Percentiles rank a stretch among this genome's conserved stretches.
Evolutionary conservation across 148 eudicot species (phyloP).

Genomic region (Linanthus parryae): DNA sequence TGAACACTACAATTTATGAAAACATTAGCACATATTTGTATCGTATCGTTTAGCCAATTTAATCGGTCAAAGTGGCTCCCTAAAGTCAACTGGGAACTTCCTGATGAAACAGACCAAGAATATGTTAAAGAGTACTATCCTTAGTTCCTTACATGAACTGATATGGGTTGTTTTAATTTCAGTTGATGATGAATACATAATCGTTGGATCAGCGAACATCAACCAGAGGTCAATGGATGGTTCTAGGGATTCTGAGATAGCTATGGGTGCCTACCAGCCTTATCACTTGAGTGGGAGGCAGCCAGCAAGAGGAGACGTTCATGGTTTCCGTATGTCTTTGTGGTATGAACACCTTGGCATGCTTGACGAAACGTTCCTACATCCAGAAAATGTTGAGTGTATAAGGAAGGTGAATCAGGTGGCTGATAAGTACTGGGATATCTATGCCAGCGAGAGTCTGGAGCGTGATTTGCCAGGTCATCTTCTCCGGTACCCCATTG

Average conservation of each 20-base stretch:
- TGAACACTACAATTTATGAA: too few species aligned
- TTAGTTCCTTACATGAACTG: too few species aligned
- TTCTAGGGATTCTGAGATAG: conserved; percentile 70
- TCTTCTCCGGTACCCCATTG: conserved; percentile 75
- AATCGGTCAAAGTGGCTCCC: too few species aligned
- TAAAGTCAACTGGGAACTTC: too few species aligned
- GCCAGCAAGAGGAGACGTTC: conserved; percentile 61
- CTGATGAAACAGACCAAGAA: too few species aligned
- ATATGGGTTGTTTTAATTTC: too few species aligned
- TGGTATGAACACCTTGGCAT: conserved; percentile 93
- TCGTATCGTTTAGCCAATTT: too few species aligned
- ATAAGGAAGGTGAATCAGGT: conserved; percentile 48
- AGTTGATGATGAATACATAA: conserved; percentile 86
- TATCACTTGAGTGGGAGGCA: conserved; percentile 32
- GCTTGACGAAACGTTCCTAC: conserved; percentile 54
- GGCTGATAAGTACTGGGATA: conserved; percentile 76
- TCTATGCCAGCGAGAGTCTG: conserved; percentile 44
- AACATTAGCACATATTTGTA: too few species aligned
- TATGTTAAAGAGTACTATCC: too few species aligned
- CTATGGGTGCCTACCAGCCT: conserved; percentile 85
- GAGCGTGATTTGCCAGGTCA: conserved; percentile 77
- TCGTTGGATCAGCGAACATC: conserved; percentile 83
- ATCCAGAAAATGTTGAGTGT: conserved; percentile 50
- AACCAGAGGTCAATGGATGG: conserved; percentile 91
- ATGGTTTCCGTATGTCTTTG: conserved; percentile 77